Base-by-base conservation (phyloP, 192 early-diverging fungal genomes). In the Entomortierella parvispora region DNA sequence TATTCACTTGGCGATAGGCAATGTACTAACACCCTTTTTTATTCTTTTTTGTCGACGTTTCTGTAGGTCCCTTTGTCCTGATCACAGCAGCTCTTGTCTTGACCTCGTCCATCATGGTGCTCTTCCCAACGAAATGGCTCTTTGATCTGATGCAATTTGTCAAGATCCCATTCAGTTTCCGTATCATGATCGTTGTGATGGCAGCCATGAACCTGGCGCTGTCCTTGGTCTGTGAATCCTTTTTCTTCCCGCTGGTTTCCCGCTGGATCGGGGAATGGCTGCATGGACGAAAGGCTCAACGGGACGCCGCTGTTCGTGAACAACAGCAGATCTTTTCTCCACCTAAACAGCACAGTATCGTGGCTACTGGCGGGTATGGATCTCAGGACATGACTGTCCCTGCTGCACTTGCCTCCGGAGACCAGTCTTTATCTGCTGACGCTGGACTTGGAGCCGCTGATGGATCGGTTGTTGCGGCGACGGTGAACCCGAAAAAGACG, bases 111-210 rank as follows among this genome's bases (percentile, higher is more conserved):
- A 74, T 79, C 50, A 63, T 88, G 57, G 84, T 90, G 10, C 45
- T 93, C 12, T 52, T 58, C 32, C 93, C 95, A 2, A 71, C 80
- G 15, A 47, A 51, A 15, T 85, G 85, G 74, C 23, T 89, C 23
- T 32, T 63, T 1, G 79, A 83, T 6, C 18, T 88, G 25, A 83
- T 99, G 46, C 91, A 99, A 65, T 81, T 99, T 31, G 83, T 91
- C 10, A 29, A 50, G 11, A 70, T 92, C 17, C 85, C 87, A 31
- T 53, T 70, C 28, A 23, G 55, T 20, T 92, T 95, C 68, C 82
- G 92, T 34, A 66, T 84, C 23, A 65, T 71, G 11, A 65, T 99
- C 49, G 3, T 95, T 1, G 45, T 69, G 14, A 71, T 90, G 42
- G 94, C 89, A 2, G 63, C 84, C 1, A 20, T 84, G 32, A 91